Base-by-base conservation (phyloP, 139 green algal genomes). In the Chlorella vulgaris region DNA sequence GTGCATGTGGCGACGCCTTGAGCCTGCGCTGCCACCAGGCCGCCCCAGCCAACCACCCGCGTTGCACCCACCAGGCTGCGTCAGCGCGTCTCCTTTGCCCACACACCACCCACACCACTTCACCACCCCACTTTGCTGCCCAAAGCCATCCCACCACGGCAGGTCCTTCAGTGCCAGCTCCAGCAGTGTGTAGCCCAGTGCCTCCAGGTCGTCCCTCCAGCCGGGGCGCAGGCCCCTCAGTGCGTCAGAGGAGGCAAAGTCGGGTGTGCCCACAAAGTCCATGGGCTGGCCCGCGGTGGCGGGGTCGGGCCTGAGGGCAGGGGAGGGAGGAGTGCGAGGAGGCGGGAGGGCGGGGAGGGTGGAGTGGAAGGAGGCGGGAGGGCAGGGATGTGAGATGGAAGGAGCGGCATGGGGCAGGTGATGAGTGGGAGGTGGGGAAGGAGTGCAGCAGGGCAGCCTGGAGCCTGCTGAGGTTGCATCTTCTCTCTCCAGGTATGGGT, bases 201-300 rank as follows among this genome's bases (percentile, higher is more conserved):
- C 83, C 60, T 92, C 82, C 28, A 90, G 51, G 67, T 92, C 88
- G 74, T 91, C 88, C 22, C 42, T 21, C 38, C 51, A 58, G n/a
- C 80, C 76, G 0, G 82, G 69, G 15, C 39, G 40, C 35, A n/a
- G n/a, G 50, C 68, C 43, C 40, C 60, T 24, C 50, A 91, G 78
- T 21, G 51, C 47, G 18, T 53, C 35, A 24, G 18, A 69, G 83
- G 75, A 83, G 31, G 85, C 85, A 81, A 83, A 91, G 51, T 85
- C 80, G 38, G 74, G 74, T 4, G 74, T 80, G 55, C 74, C 74
- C 13, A 80, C 74, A 71, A 80, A 80, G 35, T 68, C 53, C 36
- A 53, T 31, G 29, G 10, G 36, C 53, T 13, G 3, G 36, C 73
- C 73, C 3, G 36, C 73, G 7, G 31, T 66, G 26, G n/a, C 28